Conservation (phyloP, 257 asterid species). For the Nicotiana otophora region DNA sequence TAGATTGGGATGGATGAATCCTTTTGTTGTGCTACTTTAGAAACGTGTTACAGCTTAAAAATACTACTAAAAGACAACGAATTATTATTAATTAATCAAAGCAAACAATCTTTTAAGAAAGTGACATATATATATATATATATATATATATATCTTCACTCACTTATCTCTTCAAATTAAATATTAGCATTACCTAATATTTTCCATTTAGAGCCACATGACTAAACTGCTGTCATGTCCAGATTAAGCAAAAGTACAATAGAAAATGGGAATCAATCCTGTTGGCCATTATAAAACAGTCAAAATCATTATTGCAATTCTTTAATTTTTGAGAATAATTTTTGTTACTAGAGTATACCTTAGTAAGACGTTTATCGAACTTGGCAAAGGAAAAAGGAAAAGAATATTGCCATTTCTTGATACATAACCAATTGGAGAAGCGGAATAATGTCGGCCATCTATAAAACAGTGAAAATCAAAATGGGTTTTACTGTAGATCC, state of each 20-base stretch:
- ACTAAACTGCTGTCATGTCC: not conserved
- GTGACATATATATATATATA: not conserved
- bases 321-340: not conserved
- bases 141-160: not conserved
- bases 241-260: not conserved
- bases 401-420: not conserved
- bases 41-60: not conserved
- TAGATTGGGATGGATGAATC: not conserved
- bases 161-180: not conserved
- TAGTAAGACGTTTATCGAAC: not conserved
- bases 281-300: slow-evolving; percentile 8
- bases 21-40: not conserved
- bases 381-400: not conserved
- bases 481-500: too few relatives aligned
- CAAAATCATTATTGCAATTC: not conserved
- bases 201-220: not conserved
- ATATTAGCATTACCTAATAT: not conserved
- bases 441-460: not conserved
- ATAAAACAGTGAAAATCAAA: too few relatives aligned
- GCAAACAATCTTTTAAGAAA: not conserved
- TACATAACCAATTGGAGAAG: not conserved
- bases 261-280: not conserved
- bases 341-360: too few relatives aligned
- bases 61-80: not conserved
- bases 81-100: not conserved